A percentile compares a stretch with the other conserved stretches of the same genome.
phyloP scores from a whole-genome alignment of 73 alveolate genomes.

The Paramecium sonneborni region DNA sequence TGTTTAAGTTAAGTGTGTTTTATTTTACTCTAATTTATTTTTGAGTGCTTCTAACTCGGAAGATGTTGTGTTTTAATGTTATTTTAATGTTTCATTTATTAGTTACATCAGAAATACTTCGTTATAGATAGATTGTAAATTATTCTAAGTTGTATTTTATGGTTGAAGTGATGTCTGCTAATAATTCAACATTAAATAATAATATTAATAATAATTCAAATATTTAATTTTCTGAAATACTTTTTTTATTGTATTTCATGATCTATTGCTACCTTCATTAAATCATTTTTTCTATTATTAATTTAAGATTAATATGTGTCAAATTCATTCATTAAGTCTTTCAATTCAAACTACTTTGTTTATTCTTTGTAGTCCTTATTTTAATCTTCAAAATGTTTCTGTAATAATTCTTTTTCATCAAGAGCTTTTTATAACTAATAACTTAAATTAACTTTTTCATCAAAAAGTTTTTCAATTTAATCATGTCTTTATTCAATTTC shows the following conservation, averaged over 20 bases:
- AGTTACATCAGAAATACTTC: background rate
- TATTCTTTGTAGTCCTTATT: background rate
- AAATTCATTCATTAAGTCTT: background rate
- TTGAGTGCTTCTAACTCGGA: background rate
- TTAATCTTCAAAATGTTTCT: background rate
- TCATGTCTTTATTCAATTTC: background rate
- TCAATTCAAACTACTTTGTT: background rate
- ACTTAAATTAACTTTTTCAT: background rate
- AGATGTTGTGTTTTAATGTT: background rate
- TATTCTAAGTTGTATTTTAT: background rate
- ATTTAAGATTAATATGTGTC: background rate
- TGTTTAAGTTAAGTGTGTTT: background rate
- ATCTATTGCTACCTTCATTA: background rate
- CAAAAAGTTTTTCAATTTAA: background rate
- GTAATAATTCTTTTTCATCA: conserved; percentile 8
- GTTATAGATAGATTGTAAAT: background rate
- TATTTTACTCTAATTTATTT: background rate
- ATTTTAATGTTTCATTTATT: background rate
- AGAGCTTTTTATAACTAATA: background rate
- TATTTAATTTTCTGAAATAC: background rate
- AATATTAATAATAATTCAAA: background rate
- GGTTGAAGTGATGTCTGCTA: background rate
- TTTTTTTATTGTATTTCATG: background rate
- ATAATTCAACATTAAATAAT: background rate
- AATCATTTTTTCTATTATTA: background rate